Evolutionary conservation across 805 yeast species (phyloP), one percentile per base, ranked within the genome.

Genomic region (Ogataea trehaloabstinens): DNA sequence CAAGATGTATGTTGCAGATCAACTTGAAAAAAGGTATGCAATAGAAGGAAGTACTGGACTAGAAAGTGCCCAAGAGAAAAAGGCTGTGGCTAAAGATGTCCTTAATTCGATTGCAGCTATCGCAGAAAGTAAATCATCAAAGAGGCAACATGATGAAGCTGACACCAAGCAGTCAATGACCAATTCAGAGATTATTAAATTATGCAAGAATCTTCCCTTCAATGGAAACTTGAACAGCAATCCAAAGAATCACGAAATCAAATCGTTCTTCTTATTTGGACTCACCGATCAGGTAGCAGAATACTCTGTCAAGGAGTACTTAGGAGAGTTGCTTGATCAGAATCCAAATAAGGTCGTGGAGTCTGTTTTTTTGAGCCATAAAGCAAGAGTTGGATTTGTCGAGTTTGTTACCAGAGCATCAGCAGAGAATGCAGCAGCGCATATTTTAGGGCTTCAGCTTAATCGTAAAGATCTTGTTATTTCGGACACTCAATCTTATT

Each of bases 231-330:
- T 82, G 7, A 42, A 44, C 3, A 49, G 43, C 2, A 60, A 67
- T 0, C 67, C 82, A 0, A 61, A 61, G 24, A 71, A 73, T 37
- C 42, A 53, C 4, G 50, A 59, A 0, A 52, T 76, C n/a, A 71
- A 68, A 37, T 73, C 89, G 0, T 73, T 88, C 37, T 88, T 89
- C 55, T 54, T 89, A 15, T 85, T 81, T 61, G 96, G 96, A 2
- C 67, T 87, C 15, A 80, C 74, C 42, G 75, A 77, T 4, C 78
- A 78, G 12, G 55, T 82, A 5, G 82, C 95, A 0, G 87, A 82
- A 49, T 80, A 79, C 58, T 63, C 64, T 37, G 64, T 88, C 12
- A 55, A 75, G 13, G 76, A 76, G 6, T 68, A 58, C 44, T 78
- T 82, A 39, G 65, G 65, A 25, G 54, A 63, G 19, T 56, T 56